Percentiles rank a stretch among this genome's conserved stretches.
These are phyloP conservation scores for Myxozyma monticola DNA, from an alignment of 805 yeast genomes.

Conservation along the genomic window DNA sequence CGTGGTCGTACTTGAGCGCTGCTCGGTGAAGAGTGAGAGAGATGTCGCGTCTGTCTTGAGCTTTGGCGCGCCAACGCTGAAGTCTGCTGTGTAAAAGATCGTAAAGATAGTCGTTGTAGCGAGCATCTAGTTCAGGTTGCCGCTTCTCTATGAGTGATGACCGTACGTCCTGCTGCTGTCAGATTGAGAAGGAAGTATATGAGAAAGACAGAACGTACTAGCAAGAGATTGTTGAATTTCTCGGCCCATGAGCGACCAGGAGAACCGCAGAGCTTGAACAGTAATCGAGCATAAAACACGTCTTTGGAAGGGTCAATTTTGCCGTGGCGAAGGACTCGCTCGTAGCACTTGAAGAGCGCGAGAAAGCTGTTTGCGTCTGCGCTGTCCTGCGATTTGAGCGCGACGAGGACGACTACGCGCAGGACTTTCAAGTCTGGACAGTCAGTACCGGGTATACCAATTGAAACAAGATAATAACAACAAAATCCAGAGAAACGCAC, in stretches of 20 bases:
- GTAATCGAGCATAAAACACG: constrained; percentile 19
- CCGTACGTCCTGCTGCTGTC: constrained; percentile 9
- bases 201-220: background rate
- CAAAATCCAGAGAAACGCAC: background rate
- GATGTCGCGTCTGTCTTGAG: background rate
- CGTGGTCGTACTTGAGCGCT: constrained; percentile 19
- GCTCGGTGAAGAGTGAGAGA: constrained; percentile 8
- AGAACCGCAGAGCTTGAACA: constrained; percentile 22
- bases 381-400: constrained; percentile 10
- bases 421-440: constrained; percentile 22
- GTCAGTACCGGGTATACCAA: background rate
- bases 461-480: too few species aligned
- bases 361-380: constrained; percentile 15
- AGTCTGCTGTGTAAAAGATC: constrained; percentile 5
- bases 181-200: background rate
- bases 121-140: constrained; percentile 15
- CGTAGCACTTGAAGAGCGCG: constrained; percentile 23
- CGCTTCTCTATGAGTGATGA: constrained; percentile 9
- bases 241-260: constrained; percentile 25
- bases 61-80: constrained; percentile 10
- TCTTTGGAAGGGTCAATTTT: constrained; percentile 23
- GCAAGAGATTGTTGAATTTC: constrained; percentile 19
- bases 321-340: constrained; percentile 20
- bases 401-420: constrained; percentile 24
- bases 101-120: constrained; percentile 10